These are phyloP conservation scores for Eucalyptus regnans DNA, from an alignment of 345 rosid species.

Conservation along the genomic window DNA sequence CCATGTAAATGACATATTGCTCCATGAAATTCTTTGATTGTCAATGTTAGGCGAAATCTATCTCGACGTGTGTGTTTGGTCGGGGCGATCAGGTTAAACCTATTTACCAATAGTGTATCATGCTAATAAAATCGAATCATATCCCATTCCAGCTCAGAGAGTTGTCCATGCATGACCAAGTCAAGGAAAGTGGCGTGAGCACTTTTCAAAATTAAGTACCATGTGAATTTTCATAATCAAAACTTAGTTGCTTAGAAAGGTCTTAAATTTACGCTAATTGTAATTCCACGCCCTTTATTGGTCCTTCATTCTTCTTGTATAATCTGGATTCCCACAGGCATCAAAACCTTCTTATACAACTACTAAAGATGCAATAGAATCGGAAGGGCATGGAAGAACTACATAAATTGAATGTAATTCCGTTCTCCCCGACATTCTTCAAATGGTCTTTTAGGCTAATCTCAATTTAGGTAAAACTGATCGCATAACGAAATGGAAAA, in stretches of 20 bases:
- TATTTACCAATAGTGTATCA: not conserved
- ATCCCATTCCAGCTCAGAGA: not conserved
- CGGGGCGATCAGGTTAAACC: not conserved
- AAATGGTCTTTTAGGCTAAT: not conserved
- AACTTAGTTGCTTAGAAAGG: not conserved
- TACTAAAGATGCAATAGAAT: not conserved
- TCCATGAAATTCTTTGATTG: not conserved
- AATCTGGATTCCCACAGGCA: not conserved
- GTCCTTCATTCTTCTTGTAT: not conserved
- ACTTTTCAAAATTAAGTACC: not conserved
- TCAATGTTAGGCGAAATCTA: not conserved
- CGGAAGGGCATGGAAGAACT: not conserved
- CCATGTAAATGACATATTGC: not conserved
- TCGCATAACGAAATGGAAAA: not conserved
- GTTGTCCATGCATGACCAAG: not conserved
- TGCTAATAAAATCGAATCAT: not conserved
- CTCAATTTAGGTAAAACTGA: not conserved
- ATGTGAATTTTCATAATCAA: not conserved
- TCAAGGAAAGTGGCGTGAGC: not conserved
- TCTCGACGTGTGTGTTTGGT: not conserved
- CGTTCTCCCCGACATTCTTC: not conserved
- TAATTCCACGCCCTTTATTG: not conserved
- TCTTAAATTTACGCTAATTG: not conserved
- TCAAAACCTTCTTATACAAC: not conserved
- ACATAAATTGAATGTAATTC: not conserved